These are phyloP conservation scores for Verbascum thapsus DNA, from an alignment of 257 asterid species.

Conservation along the genomic window DNA sequence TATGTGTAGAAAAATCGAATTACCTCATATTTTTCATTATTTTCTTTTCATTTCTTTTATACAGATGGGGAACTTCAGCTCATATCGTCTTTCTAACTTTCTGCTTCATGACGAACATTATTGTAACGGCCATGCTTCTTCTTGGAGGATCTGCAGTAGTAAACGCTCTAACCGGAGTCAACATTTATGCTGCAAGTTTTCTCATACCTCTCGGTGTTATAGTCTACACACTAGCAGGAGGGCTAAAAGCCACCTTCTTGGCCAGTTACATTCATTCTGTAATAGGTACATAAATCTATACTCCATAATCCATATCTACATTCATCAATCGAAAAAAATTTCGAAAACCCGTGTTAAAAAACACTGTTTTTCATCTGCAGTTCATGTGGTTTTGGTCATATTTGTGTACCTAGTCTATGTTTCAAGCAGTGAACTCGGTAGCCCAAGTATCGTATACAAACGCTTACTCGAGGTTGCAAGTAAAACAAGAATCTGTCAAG, in stretches of 20 bases:
- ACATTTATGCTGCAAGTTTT: slow-evolving; percentile 90
- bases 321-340: not conserved
- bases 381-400: slow-evolving; percentile 78
- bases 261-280: slow-evolving; percentile 95
- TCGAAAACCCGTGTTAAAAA: not conserved
- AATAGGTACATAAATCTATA: slow-evolving; percentile 51
- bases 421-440: slow-evolving; percentile 77
- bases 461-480: slow-evolving; percentile 79
- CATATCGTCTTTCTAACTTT: slow-evolving; percentile 77
- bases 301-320: not conserved
- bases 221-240: slow-evolving; percentile 88
- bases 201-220: slow-evolving; percentile 90
- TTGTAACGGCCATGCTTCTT: slow-evolving; percentile 93
- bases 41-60: slow-evolving; percentile 4
- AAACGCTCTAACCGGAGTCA: slow-evolving; percentile 88
- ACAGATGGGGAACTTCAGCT: slow-evolving; percentile 94
- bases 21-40: no score
- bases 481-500: slow-evolving; percentile 61
- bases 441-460: slow-evolving; percentile 68
- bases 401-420: slow-evolving; percentile 81
- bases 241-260: slow-evolving; percentile 89
- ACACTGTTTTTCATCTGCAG: slow-evolving; percentile 39
- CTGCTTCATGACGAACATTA: slow-evolving; percentile 89
- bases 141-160: slow-evolving; percentile 96
- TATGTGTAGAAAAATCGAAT: no score